These are phyloP conservation scores for Scedosporium apiospermum DNA, from an alignment of 2,329 filamentous ascomycete species.

Conservation along the genomic window DNA sequence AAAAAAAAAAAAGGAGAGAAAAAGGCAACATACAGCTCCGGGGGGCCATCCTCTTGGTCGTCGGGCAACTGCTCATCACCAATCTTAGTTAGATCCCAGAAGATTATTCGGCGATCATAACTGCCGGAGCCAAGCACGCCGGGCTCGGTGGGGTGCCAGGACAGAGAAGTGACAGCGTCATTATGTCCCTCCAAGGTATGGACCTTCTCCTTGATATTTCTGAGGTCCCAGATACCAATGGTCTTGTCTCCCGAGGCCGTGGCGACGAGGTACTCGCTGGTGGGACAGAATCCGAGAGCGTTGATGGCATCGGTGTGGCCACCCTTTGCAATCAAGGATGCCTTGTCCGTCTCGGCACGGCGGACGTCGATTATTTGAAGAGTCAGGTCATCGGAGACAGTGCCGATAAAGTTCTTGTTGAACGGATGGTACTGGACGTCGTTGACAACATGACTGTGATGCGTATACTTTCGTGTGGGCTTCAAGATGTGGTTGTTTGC, in stretches of 20 bases:
- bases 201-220: conserved; percentile 81
- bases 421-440: conserved; percentile 93
- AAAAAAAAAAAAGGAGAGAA: neutral
- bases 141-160: conserved; percentile 90
- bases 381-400: conserved; percentile 89
- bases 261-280: conserved; percentile 79
- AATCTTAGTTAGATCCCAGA: conserved; percentile 89
- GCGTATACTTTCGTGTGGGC: conserved; percentile 67
- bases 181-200: conserved; percentile 84
- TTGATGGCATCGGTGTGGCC: conserved; percentile 93
- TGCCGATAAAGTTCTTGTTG: conserved; percentile 76
- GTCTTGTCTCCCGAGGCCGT: conserved; percentile 95
- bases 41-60: conserved; percentile 87
- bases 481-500: conserved; percentile 60
- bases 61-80: conserved; percentile 93
- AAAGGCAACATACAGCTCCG: conserved; percentile 66
- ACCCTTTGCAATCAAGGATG: conserved; percentile 58
- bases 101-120: conserved; percentile 87
- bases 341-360: conserved; percentile 51
- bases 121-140: conserved; percentile 83
- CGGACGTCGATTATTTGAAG: conserved; percentile 89
- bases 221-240: conserved; percentile 88
- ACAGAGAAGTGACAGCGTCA: conserved; percentile 81
- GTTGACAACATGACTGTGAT: conserved; percentile 88
- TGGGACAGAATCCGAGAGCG: conserved; percentile 88